Base-by-base conservation (phyloP, 176 grass and related monocot genomes). In the Poa pratensis region DNA sequence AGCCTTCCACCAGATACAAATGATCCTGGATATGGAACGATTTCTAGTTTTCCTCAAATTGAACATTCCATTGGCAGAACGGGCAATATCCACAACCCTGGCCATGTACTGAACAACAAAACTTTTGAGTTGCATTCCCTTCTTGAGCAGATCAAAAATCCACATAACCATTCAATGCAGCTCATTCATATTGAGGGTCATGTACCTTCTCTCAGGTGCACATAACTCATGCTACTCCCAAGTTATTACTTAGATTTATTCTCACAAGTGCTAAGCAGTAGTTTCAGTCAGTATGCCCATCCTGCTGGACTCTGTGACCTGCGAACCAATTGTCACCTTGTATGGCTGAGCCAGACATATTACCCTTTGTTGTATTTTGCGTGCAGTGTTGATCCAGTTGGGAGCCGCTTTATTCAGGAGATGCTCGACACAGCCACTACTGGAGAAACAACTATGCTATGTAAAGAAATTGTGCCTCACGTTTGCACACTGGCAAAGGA, bases 381-480 rank as follows among this genome's bases (percentile, higher is more conserved):
- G 23, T 81, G 53, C 68, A 92, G 87, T 57, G 17, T 11, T 42
- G 57, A 84, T 46, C 63, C 67, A 40, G 16, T 32, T 22, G 84
- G 91, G 13, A 92, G 87, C 63, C 55, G 35, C 53, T 77, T 87
- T 52, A 77, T 92, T 43, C 86, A 86, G 19, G 13, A 83, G 30
- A 82, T 73, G 19, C 68, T 92, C 75, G 75, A 86, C 19, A 77
- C 23, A 50, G 87, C 91, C 58, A 87, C 87, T 20, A 9, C 7
- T 10, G 35, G 72, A 73, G 87, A n/a, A n/a, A 87, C 84, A 16
- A 15, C 37, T 45, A 89, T 92, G 91, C 54, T 92, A 34, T 89
- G 68, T 40, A 60, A 68, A 9, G 87, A 92, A 82, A 84, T 85
- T n/a, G 77, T 52, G 65, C 77, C 81, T 24, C 73, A 43, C 50